These are phyloP conservation scores for Suillus cothurnatus DNA, from an alignment of 768 basidiomycete genomes.

Conservation along the genomic window DNA sequence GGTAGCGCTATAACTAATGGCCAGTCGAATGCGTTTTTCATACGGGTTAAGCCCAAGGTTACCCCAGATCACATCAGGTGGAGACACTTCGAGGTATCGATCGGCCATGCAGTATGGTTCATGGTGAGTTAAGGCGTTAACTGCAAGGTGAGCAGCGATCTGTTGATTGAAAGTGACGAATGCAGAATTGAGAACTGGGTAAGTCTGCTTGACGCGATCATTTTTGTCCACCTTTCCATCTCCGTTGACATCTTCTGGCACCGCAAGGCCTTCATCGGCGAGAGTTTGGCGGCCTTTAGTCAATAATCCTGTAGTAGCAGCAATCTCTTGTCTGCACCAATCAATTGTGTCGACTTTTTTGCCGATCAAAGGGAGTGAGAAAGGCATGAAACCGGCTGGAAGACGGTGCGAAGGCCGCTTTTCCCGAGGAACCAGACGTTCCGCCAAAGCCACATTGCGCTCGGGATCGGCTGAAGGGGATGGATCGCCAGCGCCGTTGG, in stretches of 20 bases:
- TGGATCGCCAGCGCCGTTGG: constrained; percentile 31
- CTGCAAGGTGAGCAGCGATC: constrained; percentile 89
- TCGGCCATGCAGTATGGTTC: constrained; percentile 80
- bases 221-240: constrained; percentile 14
- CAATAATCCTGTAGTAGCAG: constrained; percentile 51
- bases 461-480: constrained; percentile 31
- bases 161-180: constrained; percentile 93
- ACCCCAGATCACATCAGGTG: constrained; percentile 89
- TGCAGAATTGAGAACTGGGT: constrained; percentile 67
- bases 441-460: constrained; percentile 39
- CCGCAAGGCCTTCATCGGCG: constrained; percentile 16
- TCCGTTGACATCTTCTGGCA: constrained; percentile 28
- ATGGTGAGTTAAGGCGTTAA: constrained; percentile 74
- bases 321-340: constrained; percentile 82
- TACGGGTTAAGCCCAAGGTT: constrained; percentile 92
- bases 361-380: constrained; percentile 68
- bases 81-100: constrained; percentile 80
- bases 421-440: constrained; percentile 62
- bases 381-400: constrained; percentile 50
- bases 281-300: constrained; percentile 46
- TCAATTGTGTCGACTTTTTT: constrained; percentile 93
- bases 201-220: constrained; percentile 34
- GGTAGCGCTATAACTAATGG: constrained; percentile 74
- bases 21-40: constrained; percentile 68
- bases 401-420: constrained; percentile 83